Evolutionary conservation across 1,284 basidiomycete species (phyloP).

Genomic region (Pascua sp.): DNA sequence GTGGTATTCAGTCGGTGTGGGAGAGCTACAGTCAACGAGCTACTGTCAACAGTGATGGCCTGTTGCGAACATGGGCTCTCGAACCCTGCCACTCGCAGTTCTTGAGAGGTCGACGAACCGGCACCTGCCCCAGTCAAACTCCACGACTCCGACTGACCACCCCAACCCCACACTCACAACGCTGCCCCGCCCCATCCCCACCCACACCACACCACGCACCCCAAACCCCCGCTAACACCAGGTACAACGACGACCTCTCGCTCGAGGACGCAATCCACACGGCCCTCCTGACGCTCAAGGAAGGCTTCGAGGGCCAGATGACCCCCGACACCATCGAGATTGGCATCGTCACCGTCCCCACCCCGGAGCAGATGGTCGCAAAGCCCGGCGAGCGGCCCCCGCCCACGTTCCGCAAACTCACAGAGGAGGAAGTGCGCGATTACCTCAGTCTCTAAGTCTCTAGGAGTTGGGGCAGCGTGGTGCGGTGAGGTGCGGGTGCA

Average conservation of each 20-base stretch:
- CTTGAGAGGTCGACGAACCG: neutral
- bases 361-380: constrained; percentile 67
- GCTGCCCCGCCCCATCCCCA: too few species aligned
- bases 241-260: constrained; percentile 99
- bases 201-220: too few species aligned
- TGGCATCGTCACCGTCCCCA: constrained; percentile 87
- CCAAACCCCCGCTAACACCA: constrained; percentile 42
- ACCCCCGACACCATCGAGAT: constrained; percentile 99
- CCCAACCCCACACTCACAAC: too few species aligned
- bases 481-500: too few species aligned
- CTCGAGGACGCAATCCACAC: constrained; percentile 99
- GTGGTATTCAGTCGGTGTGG: too few species aligned
- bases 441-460: constrained; percentile 60
- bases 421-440: constrained; percentile 90
- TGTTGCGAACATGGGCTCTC: neutral
- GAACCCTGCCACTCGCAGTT: neutral
- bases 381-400: constrained; percentile 66
- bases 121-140: too few species aligned
- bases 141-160: too few species aligned
- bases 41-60: neutral
- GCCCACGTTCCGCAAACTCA: constrained; percentile 87
- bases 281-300: constrained; percentile 95
- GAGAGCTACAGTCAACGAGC: too few species aligned
- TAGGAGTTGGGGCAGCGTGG: too few species aligned
- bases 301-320: constrained; percentile 99